Percentiles rank a stretch among this genome's conserved stretches.
Evolutionary conservation across 2,329 filamentous ascomycete species (phyloP).

Genomic region (Fusarium tricinctum): DNA sequence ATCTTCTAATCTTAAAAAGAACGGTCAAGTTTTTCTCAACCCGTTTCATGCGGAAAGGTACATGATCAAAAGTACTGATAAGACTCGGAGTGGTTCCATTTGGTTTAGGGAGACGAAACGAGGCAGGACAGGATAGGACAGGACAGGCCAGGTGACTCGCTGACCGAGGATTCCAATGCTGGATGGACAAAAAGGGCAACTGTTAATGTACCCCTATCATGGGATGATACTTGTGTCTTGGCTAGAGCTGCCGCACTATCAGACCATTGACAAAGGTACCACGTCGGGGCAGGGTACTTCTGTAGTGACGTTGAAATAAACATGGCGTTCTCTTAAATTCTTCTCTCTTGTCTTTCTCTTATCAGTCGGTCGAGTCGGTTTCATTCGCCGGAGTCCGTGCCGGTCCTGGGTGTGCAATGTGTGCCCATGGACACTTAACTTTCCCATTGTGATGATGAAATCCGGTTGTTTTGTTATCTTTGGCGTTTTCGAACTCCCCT

Average conservation of each 20-base stretch:
- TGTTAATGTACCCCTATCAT: conserved; percentile 29
- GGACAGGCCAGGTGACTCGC: conserved; percentile 41
- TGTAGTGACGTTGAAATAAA: conserved; percentile 30
- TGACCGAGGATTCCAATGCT: conserved; percentile 29
- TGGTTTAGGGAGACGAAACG: conserved; percentile 16
- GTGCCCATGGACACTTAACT: conserved; percentile 7
- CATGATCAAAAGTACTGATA: conserved; percentile 46
- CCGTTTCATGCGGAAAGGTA: conserved; percentile 36
- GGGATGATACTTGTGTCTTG: conserved; percentile 34
- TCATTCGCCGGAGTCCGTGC: conserved; percentile 23
- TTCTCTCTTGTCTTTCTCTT: conserved; percentile 33
- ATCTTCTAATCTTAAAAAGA: conserved; percentile 34
- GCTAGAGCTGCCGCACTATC: conserved; percentile 5
- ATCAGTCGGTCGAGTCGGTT: conserved; percentile 47
- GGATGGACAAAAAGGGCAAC: conserved; percentile 37
- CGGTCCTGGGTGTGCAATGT: conserved; percentile 1
- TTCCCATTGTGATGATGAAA: conserved; percentile 42
- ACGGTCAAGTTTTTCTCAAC: conserved; percentile 35
- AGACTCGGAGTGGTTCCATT: conserved; percentile 44
- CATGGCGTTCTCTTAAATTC: conserved; percentile 26
- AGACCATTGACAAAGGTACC: conserved; percentile 29
- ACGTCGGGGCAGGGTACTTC: conserved; percentile 28
- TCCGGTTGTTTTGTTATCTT: conserved; percentile 46
- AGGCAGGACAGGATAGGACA: neutral
- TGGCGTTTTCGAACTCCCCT: conserved; percentile 7